A percentile compares a stretch with the other conserved stretches of the same genome.
phyloP scores from a whole-genome alignment of 2,329 filamentous ascomycete genomes.

The Cladosporium colombiae region DNA sequence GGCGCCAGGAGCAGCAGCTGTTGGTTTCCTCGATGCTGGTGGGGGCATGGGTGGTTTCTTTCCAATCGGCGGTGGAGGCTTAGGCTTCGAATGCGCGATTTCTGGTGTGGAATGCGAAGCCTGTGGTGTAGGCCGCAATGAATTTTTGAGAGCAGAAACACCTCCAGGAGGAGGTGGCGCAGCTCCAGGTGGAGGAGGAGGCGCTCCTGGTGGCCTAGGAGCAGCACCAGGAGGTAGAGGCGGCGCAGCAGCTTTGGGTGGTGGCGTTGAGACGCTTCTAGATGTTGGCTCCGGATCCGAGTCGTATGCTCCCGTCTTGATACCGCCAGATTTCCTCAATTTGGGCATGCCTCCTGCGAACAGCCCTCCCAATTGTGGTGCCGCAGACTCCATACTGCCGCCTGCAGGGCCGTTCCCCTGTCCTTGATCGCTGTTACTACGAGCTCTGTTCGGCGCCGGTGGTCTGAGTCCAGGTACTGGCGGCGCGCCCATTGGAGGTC shows the following conservation, averaged over 20 bases:
- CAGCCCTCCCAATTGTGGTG: slow-evolving; percentile 81
- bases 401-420: slow-evolving; percentile 42
- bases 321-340: slow-evolving; percentile 78
- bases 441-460: slow-evolving; percentile 66
- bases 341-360: slow-evolving; percentile 97
- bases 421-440: slow-evolving; percentile 80
- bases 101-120: slow-evolving; percentile 60
- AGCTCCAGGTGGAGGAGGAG: slow-evolving; percentile 51
- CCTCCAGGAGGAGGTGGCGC: slow-evolving; percentile 31
- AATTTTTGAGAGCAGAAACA: slow-evolving; percentile 51
- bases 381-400: slow-evolving; percentile 54
- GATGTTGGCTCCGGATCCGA: slow-evolving; percentile 72
- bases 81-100: slow-evolving; percentile 54
- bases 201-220: slow-evolving; percentile 38
- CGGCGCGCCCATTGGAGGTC: slow-evolving; percentile 71
- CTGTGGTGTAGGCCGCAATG: slow-evolving; percentile 60
- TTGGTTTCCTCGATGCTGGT: slow-evolving; percentile 58
- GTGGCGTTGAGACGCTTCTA: slow-evolving; percentile 41
- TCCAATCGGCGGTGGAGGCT: slow-evolving; percentile 74
- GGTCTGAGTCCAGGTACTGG: slow-evolving; percentile 78
- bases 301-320: slow-evolving; percentile 59
- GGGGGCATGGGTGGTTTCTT: slow-evolving; percentile 69
- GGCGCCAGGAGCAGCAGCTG: slow-evolving; percentile 43
- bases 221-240: slow-evolving; percentile 50
- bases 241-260: slow-evolving; percentile 53